phyloP scores from a whole-genome alignment of 2,329 filamentous ascomycete genomes.

The Atkinsonella hypoxylon region DNA sequence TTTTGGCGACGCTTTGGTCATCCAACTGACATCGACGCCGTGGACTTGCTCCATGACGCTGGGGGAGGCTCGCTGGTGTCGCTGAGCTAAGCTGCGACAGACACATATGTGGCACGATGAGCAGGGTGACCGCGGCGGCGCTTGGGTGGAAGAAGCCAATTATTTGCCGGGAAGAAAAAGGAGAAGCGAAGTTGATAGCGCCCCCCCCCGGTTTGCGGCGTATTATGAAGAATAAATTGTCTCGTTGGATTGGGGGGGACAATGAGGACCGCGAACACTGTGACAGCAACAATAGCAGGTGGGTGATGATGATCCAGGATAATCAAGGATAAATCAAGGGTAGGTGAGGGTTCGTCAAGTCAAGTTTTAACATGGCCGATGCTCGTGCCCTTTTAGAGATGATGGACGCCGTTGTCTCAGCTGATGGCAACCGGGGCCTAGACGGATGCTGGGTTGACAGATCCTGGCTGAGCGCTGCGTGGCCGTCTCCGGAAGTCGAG shows the following conservation, averaged over 20 bases:
- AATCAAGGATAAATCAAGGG: not conserved
- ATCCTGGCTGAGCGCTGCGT: not conserved
- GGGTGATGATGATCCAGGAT: not conserved
- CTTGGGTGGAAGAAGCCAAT: not conserved
- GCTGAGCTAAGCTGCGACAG: not conserved
- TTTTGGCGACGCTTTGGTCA: conserved; percentile 70
- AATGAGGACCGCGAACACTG: too few relatives aligned
- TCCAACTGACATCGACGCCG: conserved; percentile 82
- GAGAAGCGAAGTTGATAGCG: not conserved
- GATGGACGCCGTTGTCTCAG: not conserved
- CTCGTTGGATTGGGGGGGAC: too few relatives aligned
- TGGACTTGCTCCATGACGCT: conserved; percentile 65
- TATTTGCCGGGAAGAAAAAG: not conserved
- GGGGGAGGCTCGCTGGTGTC: conserved; percentile 2
- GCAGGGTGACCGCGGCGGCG: not conserved
- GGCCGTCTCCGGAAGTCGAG: not conserved
- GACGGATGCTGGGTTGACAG: not conserved
- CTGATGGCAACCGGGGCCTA: not conserved
- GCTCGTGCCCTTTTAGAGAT: not conserved
- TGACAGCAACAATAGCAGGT: too few relatives aligned
- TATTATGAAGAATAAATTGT: too few relatives aligned
- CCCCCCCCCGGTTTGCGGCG: too few relatives aligned
- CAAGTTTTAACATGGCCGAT: not conserved
- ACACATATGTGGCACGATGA: conserved; percentile 1
- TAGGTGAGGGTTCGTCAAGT: not conserved